Base-by-base conservation (phyloP, 495 filamentous ascomycete species). In the Astrocystis sublimbata region DNA sequence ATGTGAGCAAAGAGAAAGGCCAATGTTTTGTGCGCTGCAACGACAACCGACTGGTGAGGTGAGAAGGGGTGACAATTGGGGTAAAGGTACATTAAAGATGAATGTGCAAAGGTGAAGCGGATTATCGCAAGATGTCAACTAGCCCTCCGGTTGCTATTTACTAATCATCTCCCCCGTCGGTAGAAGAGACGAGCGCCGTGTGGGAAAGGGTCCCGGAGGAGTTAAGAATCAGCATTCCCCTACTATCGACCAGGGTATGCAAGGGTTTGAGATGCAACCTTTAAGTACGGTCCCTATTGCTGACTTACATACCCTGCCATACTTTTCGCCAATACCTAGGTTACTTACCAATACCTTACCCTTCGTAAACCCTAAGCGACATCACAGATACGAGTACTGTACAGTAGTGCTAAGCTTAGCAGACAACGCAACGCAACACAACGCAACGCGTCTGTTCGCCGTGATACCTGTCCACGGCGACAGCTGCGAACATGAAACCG, bases 191-290 rank as follows among this genome's bases (percentile, higher is more conserved):
- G 4, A 45, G 13, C 26, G 43, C 23, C 8, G 8, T 21, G 36
- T 19, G 43, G 24, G 40, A 6, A 21, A 45, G 26, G 52, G 35
- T 19, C 7, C 28, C 12, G 19, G n/a, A 24, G 10, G 36, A 56
- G 21, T 41, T 42, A 41, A 56, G 35, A 43, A 57, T 38, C 35
- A 45, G 26, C n/a, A 31, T 43, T 26, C 24, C 17, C 4, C 12
- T 57, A 31, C 28, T 57, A 57, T 57, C 45, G 54, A 45, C 54
- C 6, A 21, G 54, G 54, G 26, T 57, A n/a, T n/a, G n/a, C n/a
- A n/a, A n/a, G n/a, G n/a, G 17, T 3, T 7, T 40, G 23, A 57
- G 24, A 33, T 5, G 12, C 5, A 26, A 10, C 28, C 52, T 49
- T 6, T 30, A 30, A 5, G 21, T 30, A 26, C 30, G n/a, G n/a